Base-by-base conservation (phyloP, 192 early-diverging fungal species). In the Coemansia sp. region DNA sequence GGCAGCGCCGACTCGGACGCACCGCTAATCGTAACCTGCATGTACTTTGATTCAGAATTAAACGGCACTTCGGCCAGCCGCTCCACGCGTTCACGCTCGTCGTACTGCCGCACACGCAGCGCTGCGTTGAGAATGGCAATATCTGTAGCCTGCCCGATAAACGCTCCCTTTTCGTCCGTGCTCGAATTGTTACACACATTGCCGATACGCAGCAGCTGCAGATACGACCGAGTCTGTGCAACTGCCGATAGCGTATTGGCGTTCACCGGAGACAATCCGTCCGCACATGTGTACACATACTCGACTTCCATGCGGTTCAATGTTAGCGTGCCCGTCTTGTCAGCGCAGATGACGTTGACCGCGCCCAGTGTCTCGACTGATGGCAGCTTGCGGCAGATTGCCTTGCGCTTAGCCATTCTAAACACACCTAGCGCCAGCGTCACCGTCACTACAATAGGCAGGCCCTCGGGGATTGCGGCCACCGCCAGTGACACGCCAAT, bases 401-500 rank as follows among this genome's bases (percentile, higher is more conserved):
- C 93, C 67, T 92, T 87, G 58, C 92, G 85, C 48, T 88, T 89
- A 1, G 95, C 93, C 93, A 98, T 94, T 19, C 91, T 81, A 55
- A 97, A 84, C 23, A 97, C 94, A 25, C 95, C 95, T 67, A 82
- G 65, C 11, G 95, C 95, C 48, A 98, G 81, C 9, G 96, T 98
- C 11, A 98, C 95, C 0, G 94, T 95, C 5, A 98, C 96, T 5
- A 96, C 95, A 70, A 98, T 93, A 1, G 96, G 96, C 22, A 98
- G 82, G 26, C 96, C 96, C 75, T 97, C 95, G 22, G 96, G 96
- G 64, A 98, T 97, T n/a, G 95, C 94, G 17, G 96, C 96, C 0
- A 98, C 96, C 1, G 95, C 95, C 58, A 98, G 84, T 69, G 62
- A 67, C 65, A 86, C 92, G 65, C 93, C 93, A 57, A 97, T 94